phyloP scores from a whole-genome alignment of 768 basidiomycete genomes.

The Tricholoma flavovirens region DNA sequence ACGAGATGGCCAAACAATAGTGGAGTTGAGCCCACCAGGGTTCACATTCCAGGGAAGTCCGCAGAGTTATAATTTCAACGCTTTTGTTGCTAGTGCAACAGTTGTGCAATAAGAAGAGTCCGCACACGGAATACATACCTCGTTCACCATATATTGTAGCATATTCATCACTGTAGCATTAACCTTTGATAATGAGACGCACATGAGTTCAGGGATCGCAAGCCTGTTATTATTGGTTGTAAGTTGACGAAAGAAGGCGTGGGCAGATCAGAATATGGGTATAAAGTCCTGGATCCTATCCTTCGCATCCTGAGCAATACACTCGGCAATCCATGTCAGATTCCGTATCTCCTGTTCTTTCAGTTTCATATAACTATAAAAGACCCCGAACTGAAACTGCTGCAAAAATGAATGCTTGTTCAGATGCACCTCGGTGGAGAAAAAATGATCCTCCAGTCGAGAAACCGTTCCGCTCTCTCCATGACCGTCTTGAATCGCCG shows the following conservation, averaged over 20 bases:
- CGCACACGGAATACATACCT: not conserved
- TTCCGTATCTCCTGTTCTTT: conserved; percentile 90
- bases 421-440: conserved; percentile 85
- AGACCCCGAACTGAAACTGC: conserved; percentile 92
- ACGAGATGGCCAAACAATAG: conserved; percentile 41
- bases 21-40: conserved; percentile 40
- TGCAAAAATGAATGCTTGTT: conserved; percentile 96
- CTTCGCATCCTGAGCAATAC: conserved; percentile 94
- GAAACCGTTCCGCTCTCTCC: conserved; percentile 47
- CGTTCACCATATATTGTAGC: not conserved
- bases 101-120: conserved; percentile 13
- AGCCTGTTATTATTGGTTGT: not conserved
- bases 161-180: conserved; percentile 1
- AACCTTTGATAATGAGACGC: not conserved
- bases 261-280: conserved; percentile 64
- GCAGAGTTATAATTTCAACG: conserved; percentile 65
- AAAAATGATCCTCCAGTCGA: conserved; percentile 90
- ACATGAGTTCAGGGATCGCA: not conserved
- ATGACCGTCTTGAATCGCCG: conserved; percentile 30
- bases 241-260: not conserved
- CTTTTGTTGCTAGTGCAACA: conserved; percentile 44
- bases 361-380: conserved; percentile 87
- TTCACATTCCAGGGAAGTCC: conserved; percentile 55
- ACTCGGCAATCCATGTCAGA: conserved; percentile 93
- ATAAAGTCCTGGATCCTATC: conserved; percentile 95